phyloP scores from a whole-genome alignment of 257 asterid genomes.

The Solanum paucissectum region DNA sequence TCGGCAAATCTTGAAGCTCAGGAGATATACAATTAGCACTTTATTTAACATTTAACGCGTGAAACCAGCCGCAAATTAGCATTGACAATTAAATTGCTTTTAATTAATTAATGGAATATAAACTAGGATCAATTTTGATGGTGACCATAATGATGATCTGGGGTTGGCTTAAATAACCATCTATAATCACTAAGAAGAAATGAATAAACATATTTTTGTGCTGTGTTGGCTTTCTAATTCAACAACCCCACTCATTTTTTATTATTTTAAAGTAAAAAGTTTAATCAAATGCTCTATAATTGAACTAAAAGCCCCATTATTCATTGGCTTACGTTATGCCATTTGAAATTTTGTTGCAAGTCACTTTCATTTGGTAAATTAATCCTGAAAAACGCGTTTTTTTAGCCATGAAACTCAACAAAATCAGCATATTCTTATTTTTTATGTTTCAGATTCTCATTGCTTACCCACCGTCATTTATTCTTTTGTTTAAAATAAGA shows the following conservation, averaged over 20 bases:
- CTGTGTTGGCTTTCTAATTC: not conserved
- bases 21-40: too few relatives aligned
- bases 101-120: not conserved
- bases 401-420: not conserved
- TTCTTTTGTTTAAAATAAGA: not conserved
- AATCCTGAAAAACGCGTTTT: not conserved
- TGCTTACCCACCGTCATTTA: not conserved
- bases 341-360: not conserved
- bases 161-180: not conserved
- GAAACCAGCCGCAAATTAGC: not conserved
- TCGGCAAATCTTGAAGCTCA: too few relatives aligned
- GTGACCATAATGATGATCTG: not conserved
- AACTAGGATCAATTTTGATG: not conserved
- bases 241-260: not conserved
- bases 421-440: not conserved
- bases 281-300: not conserved
- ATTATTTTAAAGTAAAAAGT: not conserved
- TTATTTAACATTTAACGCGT: not conserved
- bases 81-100: not conserved
- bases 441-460: not conserved
- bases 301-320: not conserved
- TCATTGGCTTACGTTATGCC: not conserved
- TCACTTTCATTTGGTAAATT: not conserved
- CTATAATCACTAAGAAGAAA: not conserved
- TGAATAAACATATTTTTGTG: too few relatives aligned